Evolutionary conservation across 495 filamentous ascomycete species (phyloP), one percentile per base, ranked within the genome.

Genomic region (Darksidea phi): DNA sequence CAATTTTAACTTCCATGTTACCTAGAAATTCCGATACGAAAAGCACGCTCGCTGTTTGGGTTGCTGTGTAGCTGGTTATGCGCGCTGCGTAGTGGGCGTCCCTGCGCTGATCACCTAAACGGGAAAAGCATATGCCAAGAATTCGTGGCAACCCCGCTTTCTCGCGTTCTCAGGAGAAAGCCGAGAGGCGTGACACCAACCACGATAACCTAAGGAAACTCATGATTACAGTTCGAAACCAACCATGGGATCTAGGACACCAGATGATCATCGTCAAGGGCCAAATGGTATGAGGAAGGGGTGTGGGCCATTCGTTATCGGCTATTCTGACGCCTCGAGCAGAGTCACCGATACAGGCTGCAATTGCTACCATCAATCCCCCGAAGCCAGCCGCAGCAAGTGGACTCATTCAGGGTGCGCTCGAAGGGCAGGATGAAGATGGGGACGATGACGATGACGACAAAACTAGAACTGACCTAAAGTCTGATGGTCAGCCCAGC

Each of bases 391-490:
- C 64, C 25, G 53, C 63, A 51, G 69, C 67, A 41, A 68, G 47
- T 63, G 67, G 69, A 32, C 58, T 70, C 18, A 1, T 67, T 49
- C 46, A 61, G 17, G 64, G 67, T 32, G 64, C 45, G 45, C 66
- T 71, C 54, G 69, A 67, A 49, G 69, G 69, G 32, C 28, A 70
- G 61, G 69, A 67, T 25, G 69, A 70, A 61, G 67, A 70, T 43
- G 70, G 61, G 12, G 65, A 68, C 1, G 68, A 69, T 42, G 70
- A 72, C 15, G 65, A 70, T 34, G 59, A 63, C 42, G 61, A 68
- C 43, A 53, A 57, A 15, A 53, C 23, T 38, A 63, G 57, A 45
- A 51, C 60, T 36, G 64, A 67, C 60, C 45, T 67, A 57, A 70
- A 56, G 2, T 50, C 61, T 42, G 52, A n/a, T 48, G 53, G 7